Base-by-base conservation (phyloP, 2,329 filamentous ascomycete genomes). In the Colletotrichum zoysiae region DNA sequence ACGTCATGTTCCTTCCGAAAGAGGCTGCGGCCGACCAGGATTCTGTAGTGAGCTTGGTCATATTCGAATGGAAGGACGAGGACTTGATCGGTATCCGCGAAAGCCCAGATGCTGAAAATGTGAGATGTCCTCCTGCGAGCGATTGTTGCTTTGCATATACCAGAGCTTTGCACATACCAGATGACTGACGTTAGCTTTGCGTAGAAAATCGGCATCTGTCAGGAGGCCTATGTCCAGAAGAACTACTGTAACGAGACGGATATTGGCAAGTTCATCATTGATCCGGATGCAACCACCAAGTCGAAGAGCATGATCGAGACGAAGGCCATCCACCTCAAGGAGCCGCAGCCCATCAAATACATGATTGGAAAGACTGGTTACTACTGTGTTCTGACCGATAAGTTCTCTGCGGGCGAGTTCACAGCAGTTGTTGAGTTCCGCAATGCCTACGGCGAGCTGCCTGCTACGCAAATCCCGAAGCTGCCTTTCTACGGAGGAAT, bases 401-500 rank as follows among this genome's bases (percentile, higher is more conserved):
- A 88, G 30, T 95, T 90, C 79, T 90, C 87, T 35, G 85, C 87
- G 0, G 85, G 88, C 26, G 87, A 93, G 56, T 99, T 97, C 79
- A 88, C 87, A 58, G 95, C 92, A 9, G 89, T 96, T 18, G 92
- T 96, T 55, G 95, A 96, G 78, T 99, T 98, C 82, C 91, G 95
- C 74, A 98, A 99, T 82, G 93, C 96, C 3, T 99, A 97, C 79
- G 96, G 96, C 79, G 95, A 99, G 85, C 91, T 99, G 67, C 93
- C 95, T 6, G 96, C 95, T 9, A 95, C 95, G 1, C 95, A 99
- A 81, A 98, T 99, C 75, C 93, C 97, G 26, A 99, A 99, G 82
- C 86, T 99, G 70, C 95, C 96, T 2, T 99, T 99, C 81, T 99
- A 99, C 78, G 96, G 95, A 58, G 95, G 93, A 69, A 91, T 98